A percentile compares a stretch with the other conserved stretches of the same genome.
Conservation (phyloP, 225 moss, liverwort and hornwort species). For the Physcomitrium patens region DNA sequence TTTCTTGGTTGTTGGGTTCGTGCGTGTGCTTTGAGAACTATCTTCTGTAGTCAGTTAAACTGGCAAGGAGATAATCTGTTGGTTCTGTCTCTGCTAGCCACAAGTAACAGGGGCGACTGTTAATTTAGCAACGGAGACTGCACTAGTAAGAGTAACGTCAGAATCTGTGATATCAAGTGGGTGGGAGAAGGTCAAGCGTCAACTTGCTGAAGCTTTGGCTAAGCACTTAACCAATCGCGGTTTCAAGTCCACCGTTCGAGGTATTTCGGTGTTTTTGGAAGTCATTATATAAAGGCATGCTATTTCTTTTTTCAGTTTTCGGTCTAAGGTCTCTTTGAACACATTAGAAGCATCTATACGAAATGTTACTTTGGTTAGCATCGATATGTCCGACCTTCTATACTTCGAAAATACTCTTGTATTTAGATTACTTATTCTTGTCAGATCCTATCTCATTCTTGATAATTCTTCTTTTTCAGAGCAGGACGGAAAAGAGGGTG, state of each 20-base stretch:
- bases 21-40: not conserved
- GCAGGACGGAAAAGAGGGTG: constrained; percentile 68
- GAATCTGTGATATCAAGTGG: constrained; percentile 68
- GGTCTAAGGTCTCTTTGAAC: not conserved
- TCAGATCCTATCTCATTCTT: constrained; percentile 22
- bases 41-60: no score
- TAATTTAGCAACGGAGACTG: constrained; percentile 97
- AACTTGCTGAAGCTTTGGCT: constrained; percentile 84
- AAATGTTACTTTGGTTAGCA: constrained; percentile 10
- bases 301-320: not conserved
- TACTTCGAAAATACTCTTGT: not conserved
- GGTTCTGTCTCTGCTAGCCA: constrained; percentile 61
- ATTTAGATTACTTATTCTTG: not conserved
- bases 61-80: no score
- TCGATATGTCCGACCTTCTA: constrained; percentile 6
- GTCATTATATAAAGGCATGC: not conserved
- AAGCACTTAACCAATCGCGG: constrained; percentile 95
- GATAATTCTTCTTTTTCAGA: constrained; percentile 54
- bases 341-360: not conserved
- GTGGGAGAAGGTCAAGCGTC: constrained; percentile 68
- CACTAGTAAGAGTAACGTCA: constrained; percentile 77
- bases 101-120: constrained; percentile 94
- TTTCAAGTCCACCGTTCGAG: constrained; percentile 94
- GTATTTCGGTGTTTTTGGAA: constrained; percentile 46
- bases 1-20: not conserved